These are phyloP conservation scores for Larix sibirica DNA, from an alignment of 83 land plant genomes.

Conservation along the genomic window DNA sequence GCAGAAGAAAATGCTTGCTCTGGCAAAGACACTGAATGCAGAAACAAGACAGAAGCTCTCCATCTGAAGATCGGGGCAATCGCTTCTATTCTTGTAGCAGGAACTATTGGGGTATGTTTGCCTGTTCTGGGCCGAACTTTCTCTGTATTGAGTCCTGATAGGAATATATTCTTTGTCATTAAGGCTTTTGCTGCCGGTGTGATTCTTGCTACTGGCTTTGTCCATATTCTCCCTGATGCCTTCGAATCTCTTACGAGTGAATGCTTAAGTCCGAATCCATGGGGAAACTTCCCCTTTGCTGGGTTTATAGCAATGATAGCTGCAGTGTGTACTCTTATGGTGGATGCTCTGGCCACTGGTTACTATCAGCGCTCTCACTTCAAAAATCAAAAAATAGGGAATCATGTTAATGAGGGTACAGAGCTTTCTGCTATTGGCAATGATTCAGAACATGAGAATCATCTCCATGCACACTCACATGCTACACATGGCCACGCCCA, in stretches of 20 bases:
- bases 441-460: not conserved
- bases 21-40: conserved; percentile 25
- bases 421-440: not conserved
- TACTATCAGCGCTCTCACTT: conserved; percentile 44
- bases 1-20: too few relatives aligned
- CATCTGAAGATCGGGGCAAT: conserved; percentile 72
- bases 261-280: conserved; percentile 72
- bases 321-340: conserved; percentile 70
- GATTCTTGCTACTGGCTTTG: conserved; percentile 97
- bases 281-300: conserved; percentile 30
- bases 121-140: conserved; percentile 74
- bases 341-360: conserved; percentile 83
- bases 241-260: conserved; percentile 45
- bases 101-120: conserved; percentile 67
- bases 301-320: conserved; percentile 27
- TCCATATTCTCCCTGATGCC: conserved; percentile 91
- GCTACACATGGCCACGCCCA: not conserved
- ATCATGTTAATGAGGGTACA: not conserved
- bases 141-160: conserved; percentile 59
- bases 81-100: conserved; percentile 64
- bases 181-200: conserved; percentile 99
- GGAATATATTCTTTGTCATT: conserved; percentile 62
- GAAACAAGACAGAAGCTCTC: conserved; percentile 53
- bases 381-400: too few relatives aligned
- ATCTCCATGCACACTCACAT: not conserved